Percentiles rank a stretch among this genome's conserved stretches.
These are phyloP conservation scores for Leptodermis oblonga DNA, from an alignment of 257 asterid species.

Conservation along the genomic window DNA sequence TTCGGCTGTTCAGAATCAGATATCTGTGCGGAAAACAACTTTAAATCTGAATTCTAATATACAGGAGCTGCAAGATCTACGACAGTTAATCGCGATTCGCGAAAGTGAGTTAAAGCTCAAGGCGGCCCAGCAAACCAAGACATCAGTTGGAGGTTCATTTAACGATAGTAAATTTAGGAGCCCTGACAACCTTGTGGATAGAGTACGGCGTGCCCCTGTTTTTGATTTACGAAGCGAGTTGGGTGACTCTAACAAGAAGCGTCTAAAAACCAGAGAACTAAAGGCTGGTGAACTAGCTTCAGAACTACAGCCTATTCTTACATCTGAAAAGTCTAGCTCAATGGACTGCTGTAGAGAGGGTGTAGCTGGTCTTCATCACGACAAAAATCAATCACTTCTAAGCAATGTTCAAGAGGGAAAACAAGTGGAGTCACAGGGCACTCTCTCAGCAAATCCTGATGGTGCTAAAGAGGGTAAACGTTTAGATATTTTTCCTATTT, in stretches of 20 bases:
- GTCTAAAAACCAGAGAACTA: conserved; percentile 27
- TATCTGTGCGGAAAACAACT: conserved; percentile 14
- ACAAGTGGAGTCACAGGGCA: conserved; percentile 16
- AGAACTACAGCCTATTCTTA: conserved; percentile 13
- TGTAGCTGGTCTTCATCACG: conserved; percentile 3
- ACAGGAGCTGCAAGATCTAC: conserved; percentile 39
- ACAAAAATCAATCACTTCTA: conserved; percentile 13
- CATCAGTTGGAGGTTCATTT: conserved; percentile 9
- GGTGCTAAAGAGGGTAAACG: conserved; percentile 23
- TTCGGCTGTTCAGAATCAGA: conserved; percentile 19
- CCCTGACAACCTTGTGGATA: conserved; percentile 12
- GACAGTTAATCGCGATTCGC: conserved; percentile 38
- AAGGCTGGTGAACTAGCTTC: conserved; percentile 10
- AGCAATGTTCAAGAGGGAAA: conserved; percentile 15
- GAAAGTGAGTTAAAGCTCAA: conserved; percentile 38
- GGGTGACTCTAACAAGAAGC: conserved; percentile 35
- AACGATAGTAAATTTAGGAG: conserved; percentile 12
- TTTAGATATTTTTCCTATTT: not conserved
- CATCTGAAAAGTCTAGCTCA: conserved; percentile 21
- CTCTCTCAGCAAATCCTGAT: conserved; percentile 23
- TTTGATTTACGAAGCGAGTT: conserved; percentile 16
- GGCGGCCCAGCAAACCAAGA: conserved; percentile 26
- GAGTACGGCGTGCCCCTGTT: conserved; percentile 15
- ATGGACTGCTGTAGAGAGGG: conserved; percentile 11
- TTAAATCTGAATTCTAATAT: conserved; percentile 20